Conservation (phyloP, 257 asterid genomes). For the Dorcoceras hygrometricum region DNA sequence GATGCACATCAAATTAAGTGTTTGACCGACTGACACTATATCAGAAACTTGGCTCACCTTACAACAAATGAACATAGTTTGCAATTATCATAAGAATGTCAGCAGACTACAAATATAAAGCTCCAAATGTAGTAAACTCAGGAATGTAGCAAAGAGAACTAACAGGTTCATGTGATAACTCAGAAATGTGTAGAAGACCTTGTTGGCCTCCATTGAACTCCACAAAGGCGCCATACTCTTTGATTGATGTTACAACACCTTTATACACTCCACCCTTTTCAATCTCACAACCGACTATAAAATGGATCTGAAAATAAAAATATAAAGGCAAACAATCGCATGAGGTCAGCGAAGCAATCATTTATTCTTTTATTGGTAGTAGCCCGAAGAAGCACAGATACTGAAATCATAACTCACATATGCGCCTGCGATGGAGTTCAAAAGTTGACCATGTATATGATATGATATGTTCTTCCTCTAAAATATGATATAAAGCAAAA, state of each 20-base stretch:
- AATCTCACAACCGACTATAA: conserved; percentile 80
- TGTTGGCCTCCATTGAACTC: conserved; percentile 97
- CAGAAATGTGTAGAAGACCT: conserved; percentile 92
- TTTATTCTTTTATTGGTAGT: conserved; percentile 1
- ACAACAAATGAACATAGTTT: not conserved
- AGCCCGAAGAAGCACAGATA: conserved; percentile 1
- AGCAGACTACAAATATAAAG: conserved; percentile 3
- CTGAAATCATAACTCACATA: not conserved
- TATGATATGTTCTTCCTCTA: not conserved
- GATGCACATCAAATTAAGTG: conserved; percentile 75
- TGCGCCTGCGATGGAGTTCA: not conserved
- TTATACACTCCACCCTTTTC: conserved; percentile 77
- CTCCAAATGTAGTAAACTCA: conserved; percentile 13
- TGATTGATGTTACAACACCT: conserved; percentile 71
- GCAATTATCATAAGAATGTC: not conserved
- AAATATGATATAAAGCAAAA: not conserved
- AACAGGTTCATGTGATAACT: conserved; percentile 83
- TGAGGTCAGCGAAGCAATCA: conserved; percentile 15
- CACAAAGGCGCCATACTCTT: conserved; percentile 97
- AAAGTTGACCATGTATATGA: not conserved
- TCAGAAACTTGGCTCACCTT: conserved; percentile 84
- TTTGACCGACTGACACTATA: conserved; percentile 75
- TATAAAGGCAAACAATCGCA: conserved; percentile 14
- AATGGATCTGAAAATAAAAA: conserved; percentile 60
- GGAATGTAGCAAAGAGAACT: conserved; percentile 17